Conservation (phyloP, 202 grass and related monocot species). For the Dendrocalamus latiflorus region DNA sequence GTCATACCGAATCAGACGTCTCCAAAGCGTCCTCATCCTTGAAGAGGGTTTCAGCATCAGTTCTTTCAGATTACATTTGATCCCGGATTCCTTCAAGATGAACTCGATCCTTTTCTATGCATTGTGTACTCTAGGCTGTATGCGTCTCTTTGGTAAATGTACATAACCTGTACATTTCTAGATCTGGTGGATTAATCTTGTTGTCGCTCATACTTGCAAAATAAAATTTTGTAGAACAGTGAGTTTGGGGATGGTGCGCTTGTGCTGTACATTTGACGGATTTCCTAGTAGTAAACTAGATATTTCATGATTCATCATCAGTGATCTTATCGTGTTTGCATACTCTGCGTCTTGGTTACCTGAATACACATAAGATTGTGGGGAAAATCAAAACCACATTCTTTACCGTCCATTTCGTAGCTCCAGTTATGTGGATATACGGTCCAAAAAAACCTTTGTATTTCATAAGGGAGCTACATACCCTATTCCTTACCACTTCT, state of each 20-base stretch:
- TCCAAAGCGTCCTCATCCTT: constrained; percentile 48
- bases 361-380: neutral
- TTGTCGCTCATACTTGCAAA: constrained; percentile 23
- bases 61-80: constrained; percentile 61
- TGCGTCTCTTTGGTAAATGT: constrained; percentile 40
- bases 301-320: neutral
- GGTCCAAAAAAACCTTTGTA: too few relatives aligned
- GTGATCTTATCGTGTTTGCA: neutral
- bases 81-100: neutral
- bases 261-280: constrained; percentile 9
- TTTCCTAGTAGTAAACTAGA: constrained; percentile 1
- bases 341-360: neutral
- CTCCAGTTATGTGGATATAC: too few relatives aligned
- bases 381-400: too few relatives aligned
- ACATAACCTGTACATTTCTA: constrained; percentile 57
- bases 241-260: neutral
- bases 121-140: constrained; percentile 5
- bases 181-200: constrained; percentile 16
- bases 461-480: too few relatives aligned
- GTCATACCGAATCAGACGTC: constrained; percentile 67
- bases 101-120: neutral
- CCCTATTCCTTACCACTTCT: too few relatives aligned
- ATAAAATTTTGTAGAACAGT: constrained; percentile 34
- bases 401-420: too few relatives aligned
- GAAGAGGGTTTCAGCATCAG: constrained; percentile 56